Conservation (phyloP, 2,329 filamentous ascomycete genomes). For the Aspergillus phoenicis region DNA sequence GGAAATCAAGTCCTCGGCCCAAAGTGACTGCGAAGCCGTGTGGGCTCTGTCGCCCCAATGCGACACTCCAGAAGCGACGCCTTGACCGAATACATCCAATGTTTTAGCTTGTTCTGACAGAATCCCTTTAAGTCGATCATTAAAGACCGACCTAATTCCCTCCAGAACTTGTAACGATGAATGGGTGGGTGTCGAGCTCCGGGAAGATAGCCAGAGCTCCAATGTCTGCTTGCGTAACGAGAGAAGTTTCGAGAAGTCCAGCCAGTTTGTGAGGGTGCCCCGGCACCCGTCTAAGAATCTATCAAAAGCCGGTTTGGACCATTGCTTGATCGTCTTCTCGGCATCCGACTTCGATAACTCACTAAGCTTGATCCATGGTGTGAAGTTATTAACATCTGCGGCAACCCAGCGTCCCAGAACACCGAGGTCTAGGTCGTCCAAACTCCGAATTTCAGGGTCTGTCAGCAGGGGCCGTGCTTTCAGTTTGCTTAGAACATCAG, state of each 20-base stretch:
- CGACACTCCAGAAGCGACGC: conserved; percentile 64
- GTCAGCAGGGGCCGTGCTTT: conserved; percentile 72
- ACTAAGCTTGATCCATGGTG: conserved; percentile 82
- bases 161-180: conserved; percentile 66
- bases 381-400: conserved; percentile 81
- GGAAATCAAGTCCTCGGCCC: conserved; percentile 66
- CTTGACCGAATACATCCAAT: conserved; percentile 66
- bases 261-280: conserved; percentile 60
- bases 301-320: conserved; percentile 64
- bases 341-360: conserved; percentile 66
- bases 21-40: conserved; percentile 60
- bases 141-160: conserved; percentile 68
- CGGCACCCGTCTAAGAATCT: conserved; percentile 65
- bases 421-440: conserved; percentile 76
- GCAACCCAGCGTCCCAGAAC: conserved; percentile 78
- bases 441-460: conserved; percentile 65
- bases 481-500: conserved; percentile 67
- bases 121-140: conserved; percentile 65
- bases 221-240: conserved; percentile 70
- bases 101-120: conserved; percentile 65
- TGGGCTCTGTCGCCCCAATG: conserved; percentile 61
- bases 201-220: conserved; percentile 72
- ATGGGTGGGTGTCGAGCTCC: conserved; percentile 60
- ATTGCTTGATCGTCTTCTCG: conserved; percentile 62
- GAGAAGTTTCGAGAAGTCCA: conserved; percentile 69